Percentiles rank a stretch among this genome's conserved stretches.
Evolutionary conservation across 2,329 filamentous ascomycete genomes (phyloP).

Genomic region (Curvularia sp.): DNA sequence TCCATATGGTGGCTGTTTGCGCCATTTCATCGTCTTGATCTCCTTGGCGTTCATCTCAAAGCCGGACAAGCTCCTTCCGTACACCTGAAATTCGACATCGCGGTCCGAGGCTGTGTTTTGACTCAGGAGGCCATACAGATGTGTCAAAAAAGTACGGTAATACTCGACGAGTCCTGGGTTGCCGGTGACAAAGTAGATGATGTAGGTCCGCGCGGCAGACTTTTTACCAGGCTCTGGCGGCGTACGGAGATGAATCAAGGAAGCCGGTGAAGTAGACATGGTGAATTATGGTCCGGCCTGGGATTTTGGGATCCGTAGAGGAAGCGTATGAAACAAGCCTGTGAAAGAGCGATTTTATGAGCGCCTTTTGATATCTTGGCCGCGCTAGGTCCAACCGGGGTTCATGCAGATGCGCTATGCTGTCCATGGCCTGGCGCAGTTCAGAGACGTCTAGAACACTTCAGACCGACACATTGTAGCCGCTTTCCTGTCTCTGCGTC

Average conservation of each 20-base stretch:
- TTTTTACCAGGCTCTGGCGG: conserved; percentile 32
- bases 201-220: conserved; percentile 43
- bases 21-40: conserved; percentile 32
- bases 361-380: conserved; percentile 23
- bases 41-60: conserved; percentile 49
- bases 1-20: conserved; percentile 47
- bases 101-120: conserved; percentile 28
- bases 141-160: conserved; percentile 71
- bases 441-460: conserved; percentile 9
- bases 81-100: conserved; percentile 46
- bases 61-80: conserved; percentile 53
- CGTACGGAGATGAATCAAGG: conserved; percentile 36
- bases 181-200: conserved; percentile 77
- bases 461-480: conserved; percentile 4
- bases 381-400: conserved; percentile 19
- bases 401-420: conserved; percentile 3
- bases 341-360: conserved; percentile 14
- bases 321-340: conserved; percentile 1
- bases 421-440: conserved; percentile 1
- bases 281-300: not conserved
- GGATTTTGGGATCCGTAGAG: not conserved
- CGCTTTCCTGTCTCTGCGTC: not conserved
- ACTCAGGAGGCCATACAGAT: conserved; percentile 63
- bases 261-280: conserved; percentile 27
- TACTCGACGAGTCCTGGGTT: conserved; percentile 80